These are phyloP conservation scores for Irpex sp. DNA, from an alignment of 1,284 basidiomycete genomes.

Conservation along the genomic window DNA sequence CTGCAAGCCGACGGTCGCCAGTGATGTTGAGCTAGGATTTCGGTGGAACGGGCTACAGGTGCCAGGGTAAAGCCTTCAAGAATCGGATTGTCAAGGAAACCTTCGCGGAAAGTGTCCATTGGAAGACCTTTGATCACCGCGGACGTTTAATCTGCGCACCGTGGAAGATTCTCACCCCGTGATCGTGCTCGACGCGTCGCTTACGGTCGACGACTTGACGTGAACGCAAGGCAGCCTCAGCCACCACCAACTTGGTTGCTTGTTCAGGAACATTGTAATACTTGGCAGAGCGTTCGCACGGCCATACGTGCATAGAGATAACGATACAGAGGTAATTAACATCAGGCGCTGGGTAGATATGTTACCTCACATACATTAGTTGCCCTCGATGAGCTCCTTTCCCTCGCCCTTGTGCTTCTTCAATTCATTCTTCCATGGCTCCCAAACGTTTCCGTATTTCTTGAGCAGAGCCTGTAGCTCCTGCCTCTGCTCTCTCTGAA, in stretches of 20 bases:
- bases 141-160: background rate
- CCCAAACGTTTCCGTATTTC: constrained; percentile 83
- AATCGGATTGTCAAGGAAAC: background rate
- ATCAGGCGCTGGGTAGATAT: background rate
- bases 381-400: constrained; percentile 48
- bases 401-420: constrained; percentile 79
- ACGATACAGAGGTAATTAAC: background rate
- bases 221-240: no score
- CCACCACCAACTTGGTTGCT: background rate
- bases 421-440: constrained; percentile 82
- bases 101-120: background rate
- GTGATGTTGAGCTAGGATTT: background rate
- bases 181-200: no score
- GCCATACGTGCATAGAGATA: background rate
- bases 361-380: background rate
- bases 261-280: background rate
- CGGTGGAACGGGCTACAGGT: background rate
- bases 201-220: no score
- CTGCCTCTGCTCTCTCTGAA: constrained; percentile 77
- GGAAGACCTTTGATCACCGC: background rate
- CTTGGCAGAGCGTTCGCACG: background rate
- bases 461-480: constrained; percentile 73
- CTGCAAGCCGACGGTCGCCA: background rate
- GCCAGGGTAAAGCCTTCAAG: background rate
- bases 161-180: background rate